Evolutionary conservation across 495 filamentous ascomycete species (phyloP).

Genomic region (Annulohypoxylon stygium): DNA sequence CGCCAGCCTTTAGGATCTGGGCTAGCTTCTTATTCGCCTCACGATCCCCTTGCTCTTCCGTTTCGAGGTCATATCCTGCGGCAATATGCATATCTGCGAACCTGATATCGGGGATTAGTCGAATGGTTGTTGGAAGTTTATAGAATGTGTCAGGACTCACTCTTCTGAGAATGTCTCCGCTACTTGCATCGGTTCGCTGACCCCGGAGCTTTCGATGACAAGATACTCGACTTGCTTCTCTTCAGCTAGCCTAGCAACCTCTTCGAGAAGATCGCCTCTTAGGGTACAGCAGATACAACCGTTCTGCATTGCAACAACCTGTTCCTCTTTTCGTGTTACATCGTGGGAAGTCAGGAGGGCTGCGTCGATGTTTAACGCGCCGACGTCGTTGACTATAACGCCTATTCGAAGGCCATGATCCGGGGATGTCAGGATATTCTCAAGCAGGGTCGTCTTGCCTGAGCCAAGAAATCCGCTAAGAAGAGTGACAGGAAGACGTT

Average conservation of each 20-base stretch:
- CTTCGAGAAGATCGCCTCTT: slow-evolving; percentile 68
- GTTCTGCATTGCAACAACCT: slow-evolving; percentile 71
- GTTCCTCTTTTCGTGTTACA: slow-evolving; percentile 63
- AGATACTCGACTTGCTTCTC: slow-evolving; percentile 68
- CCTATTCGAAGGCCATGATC: slow-evolving; percentile 68
- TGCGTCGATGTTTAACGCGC: slow-evolving; percentile 68
- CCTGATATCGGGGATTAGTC: slow-evolving; percentile 44
- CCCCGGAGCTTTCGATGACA: slow-evolving; percentile 71
- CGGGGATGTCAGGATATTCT: slow-evolving; percentile 64
- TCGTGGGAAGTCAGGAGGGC: slow-evolving; percentile 65
- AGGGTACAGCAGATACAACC: slow-evolving; percentile 74
- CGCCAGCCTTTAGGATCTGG: slow-evolving; percentile 58
- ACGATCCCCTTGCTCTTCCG: slow-evolving; percentile 35
- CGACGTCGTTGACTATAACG: slow-evolving; percentile 72
- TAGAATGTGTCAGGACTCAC: slow-evolving; percentile 52
- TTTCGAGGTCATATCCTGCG: slow-evolving; percentile 44
- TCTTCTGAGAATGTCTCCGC: slow-evolving; percentile 71
- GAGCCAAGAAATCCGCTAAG: slow-evolving; percentile 57
- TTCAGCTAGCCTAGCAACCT: slow-evolving; percentile 65
- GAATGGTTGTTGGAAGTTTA: slow-evolving; percentile 43
- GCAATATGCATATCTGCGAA: slow-evolving; percentile 47
- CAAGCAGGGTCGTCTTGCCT: slow-evolving; percentile 70
- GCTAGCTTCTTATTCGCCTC: slow-evolving; percentile 51
- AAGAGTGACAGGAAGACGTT: slow-evolving; percentile 50
- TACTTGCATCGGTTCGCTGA: slow-evolving; percentile 74